These are phyloP conservation scores for Aspergillus affinis DNA, from an alignment of 495 filamentous ascomycete genomes.

Conservation along the genomic window DNA sequence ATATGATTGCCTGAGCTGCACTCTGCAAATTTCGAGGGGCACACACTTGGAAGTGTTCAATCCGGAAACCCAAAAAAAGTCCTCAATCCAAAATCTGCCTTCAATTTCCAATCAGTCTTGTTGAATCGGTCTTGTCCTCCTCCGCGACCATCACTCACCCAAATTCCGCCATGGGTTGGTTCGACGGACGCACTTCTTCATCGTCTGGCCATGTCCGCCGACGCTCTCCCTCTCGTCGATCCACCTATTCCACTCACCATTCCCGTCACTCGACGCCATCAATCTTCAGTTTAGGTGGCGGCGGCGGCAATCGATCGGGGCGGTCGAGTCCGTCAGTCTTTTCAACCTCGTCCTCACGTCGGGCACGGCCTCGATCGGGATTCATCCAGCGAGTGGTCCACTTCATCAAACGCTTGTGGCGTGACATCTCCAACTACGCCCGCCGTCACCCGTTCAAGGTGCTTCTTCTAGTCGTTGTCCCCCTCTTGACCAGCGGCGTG, in stretches of 20 bases:
- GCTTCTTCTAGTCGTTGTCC: constrained; percentile 80
- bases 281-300: constrained; percentile 50
- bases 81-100: too few species aligned
- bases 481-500: constrained; percentile 77
- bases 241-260: constrained; percentile 40
- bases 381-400: constrained; percentile 69
- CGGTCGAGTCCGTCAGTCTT: constrained; percentile 53
- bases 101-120: not conserved
- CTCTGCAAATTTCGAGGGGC: constrained; percentile 7
- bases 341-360: constrained; percentile 59
- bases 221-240: constrained; percentile 38
- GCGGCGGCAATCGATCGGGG: constrained; percentile 25
- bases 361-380: constrained; percentile 68
- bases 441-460: constrained; percentile 79
- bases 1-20: constrained; percentile 22
- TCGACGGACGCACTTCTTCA: constrained; percentile 39
- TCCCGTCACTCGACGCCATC: constrained; percentile 47
- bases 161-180: constrained; percentile 57
- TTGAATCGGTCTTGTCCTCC: not conserved
- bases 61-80: constrained; percentile 5
- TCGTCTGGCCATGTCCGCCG: constrained; percentile 32
- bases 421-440: constrained; percentile 72
- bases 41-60: constrained; percentile 8
- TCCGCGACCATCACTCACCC: too few species aligned
- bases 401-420: constrained; percentile 69